Evolutionary conservation across 202 grass and related monocot genomes (phyloP).

Genomic region (Zoysia matrella): DNA sequence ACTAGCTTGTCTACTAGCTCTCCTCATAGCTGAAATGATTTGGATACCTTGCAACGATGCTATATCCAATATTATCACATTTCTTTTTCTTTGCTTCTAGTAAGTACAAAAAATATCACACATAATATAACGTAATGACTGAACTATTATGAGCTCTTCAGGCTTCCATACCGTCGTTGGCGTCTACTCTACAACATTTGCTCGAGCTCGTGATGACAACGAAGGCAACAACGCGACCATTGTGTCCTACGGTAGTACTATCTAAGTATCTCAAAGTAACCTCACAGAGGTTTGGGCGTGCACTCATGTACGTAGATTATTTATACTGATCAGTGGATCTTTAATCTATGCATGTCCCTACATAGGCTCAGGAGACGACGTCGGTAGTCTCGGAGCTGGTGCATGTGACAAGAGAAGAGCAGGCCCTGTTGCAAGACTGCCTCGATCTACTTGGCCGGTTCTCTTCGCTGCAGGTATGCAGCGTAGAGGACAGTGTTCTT

Average conservation of each 20-base stretch:
- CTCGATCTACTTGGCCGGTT: constrained; percentile 39
- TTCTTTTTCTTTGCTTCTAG: too few relatives aligned
- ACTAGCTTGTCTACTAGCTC: neutral
- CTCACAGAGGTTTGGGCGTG: neutral
- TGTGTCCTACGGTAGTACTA: constrained; percentile 36
- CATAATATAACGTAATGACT: neutral
- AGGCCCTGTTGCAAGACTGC: constrained; percentile 42
- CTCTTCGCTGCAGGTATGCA: constrained; percentile 50
- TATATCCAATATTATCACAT: neutral
- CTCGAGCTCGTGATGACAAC: constrained; percentile 28
- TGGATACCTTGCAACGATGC: neutral
- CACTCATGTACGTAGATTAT: neutral
- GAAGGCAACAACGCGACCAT: constrained; percentile 24
- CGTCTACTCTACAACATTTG: constrained; percentile 42
- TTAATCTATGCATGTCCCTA: neutral
- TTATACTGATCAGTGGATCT: neutral
- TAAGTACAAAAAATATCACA: too few relatives aligned
- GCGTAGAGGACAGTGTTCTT: too few relatives aligned
- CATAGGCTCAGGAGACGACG: constrained; percentile 32
- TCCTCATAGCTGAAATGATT: neutral
- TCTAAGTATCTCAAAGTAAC: neutral
- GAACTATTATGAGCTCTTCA: neutral
- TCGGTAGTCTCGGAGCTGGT: constrained; percentile 40
- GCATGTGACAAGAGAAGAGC: constrained; percentile 43
- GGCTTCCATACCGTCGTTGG: constrained; percentile 35